phyloP scores from a whole-genome alignment of 2,329 filamentous ascomycete genomes.

The Exophiala mesophila region DNA sequence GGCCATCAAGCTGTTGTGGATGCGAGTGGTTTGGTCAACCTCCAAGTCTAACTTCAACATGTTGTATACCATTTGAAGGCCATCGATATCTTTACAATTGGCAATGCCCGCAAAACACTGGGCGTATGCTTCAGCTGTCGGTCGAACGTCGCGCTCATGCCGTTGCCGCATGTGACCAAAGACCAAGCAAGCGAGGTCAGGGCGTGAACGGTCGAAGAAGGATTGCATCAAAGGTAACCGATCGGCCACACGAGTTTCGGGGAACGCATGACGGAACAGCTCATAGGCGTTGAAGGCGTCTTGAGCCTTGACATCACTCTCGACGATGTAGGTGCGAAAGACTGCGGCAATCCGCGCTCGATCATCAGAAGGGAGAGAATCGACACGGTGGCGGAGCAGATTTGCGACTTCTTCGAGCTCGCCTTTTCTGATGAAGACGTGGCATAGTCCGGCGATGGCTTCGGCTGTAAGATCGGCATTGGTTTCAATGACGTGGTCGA shows the following conservation, averaged over 20 bases:
- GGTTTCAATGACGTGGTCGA: slow-evolving; percentile 67
- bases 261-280: slow-evolving; percentile 54
- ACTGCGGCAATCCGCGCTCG: slow-evolving; percentile 61
- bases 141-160: slow-evolving; percentile 57
- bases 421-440: slow-evolving; percentile 68
- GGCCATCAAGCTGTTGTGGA: slow-evolving; percentile 83
- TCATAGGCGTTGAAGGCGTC: slow-evolving; percentile 59
- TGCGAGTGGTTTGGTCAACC: slow-evolving; percentile 67
- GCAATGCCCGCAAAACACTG: slow-evolving; percentile 72
- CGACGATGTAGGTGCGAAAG: slow-evolving; percentile 64
- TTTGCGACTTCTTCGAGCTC: slow-evolving; percentile 77
- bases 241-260: slow-evolving; percentile 58
- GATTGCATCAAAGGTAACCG: slow-evolving; percentile 71
- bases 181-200: slow-evolving; percentile 79
- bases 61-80: slow-evolving; percentile 74
- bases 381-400: slow-evolving; percentile 69
- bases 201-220: slow-evolving; percentile 71
- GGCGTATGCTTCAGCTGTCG: slow-evolving; percentile 70
- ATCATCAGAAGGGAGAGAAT: slow-evolving; percentile 65
- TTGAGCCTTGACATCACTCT: slow-evolving; percentile 57
- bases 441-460: slow-evolving; percentile 68
- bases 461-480: slow-evolving; percentile 65
- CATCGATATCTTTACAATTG: slow-evolving; percentile 54
- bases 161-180: slow-evolving; percentile 94
- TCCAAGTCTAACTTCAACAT: slow-evolving; percentile 90